phyloP scores from a whole-genome alignment of 352 stramenopile species.

The Synura sp. region DNA sequence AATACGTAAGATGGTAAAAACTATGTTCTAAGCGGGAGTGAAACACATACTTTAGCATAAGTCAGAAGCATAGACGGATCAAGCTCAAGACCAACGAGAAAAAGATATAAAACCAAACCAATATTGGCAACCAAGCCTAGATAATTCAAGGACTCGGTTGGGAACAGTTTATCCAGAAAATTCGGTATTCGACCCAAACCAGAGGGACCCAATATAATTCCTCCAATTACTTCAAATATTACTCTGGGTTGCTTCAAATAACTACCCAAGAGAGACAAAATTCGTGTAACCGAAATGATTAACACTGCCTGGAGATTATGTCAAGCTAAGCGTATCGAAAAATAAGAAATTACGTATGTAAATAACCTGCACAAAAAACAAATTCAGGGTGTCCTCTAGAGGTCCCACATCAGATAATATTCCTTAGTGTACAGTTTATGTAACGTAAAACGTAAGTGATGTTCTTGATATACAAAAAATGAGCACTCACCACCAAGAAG shows the following conservation, averaged over 20 bases:
- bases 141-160: neutral
- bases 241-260: constrained; percentile 37
- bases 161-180: constrained; percentile 22
- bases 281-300: constrained; percentile 27
- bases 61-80: neutral
- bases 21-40: neutral
- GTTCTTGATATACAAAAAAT: too few species aligned
- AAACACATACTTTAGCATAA: constrained; percentile 1
- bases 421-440: too few species aligned
- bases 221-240: constrained; percentile 45
- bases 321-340: neutral
- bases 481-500: too few species aligned
- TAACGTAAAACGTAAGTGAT: too few species aligned
- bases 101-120: constrained; percentile 43
- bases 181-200: neutral
- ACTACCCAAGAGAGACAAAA: constrained; percentile 7
- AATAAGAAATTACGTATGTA: neutral
- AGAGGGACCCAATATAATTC: constrained; percentile 43
- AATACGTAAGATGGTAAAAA: neutral
- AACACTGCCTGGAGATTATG: constrained; percentile 18
- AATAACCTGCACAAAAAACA: constrained; percentile 29
- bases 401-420: constrained; percentile 9
- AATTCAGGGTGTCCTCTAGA: constrained; percentile 22
- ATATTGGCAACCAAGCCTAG: constrained; percentile 39
- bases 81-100: constrained; percentile 42